Evolutionary conservation across 805 yeast species (phyloP).

Genomic region (Candida sanyiensis): DNA sequence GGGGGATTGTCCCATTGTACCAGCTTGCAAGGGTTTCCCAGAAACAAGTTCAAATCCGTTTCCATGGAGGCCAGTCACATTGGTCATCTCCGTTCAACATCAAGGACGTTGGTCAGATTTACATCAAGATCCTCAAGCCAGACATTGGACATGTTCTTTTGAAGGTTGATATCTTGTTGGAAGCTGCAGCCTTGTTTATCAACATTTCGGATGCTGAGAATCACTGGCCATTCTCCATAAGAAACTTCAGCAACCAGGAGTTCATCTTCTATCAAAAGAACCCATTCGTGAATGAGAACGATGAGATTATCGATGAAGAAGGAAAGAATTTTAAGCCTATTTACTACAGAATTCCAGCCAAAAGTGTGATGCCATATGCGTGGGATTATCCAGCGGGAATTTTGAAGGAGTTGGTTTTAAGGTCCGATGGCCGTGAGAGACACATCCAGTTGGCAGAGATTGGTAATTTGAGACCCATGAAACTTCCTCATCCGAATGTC

Average conservation of each 20-base stretch:
- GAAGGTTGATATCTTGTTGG: constrained; percentile 70
- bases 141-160: constrained; percentile 64
- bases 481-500: constrained; percentile 47
- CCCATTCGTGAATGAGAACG: constrained; percentile 62
- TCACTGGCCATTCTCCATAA: constrained; percentile 88
- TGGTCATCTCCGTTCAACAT: constrained; percentile 90
- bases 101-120: constrained; percentile 77
- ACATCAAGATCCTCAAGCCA: constrained; percentile 60
- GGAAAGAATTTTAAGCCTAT: constrained; percentile 68
- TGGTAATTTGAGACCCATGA: constrained; percentile 85
- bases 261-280: constrained; percentile 83
- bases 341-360: constrained; percentile 75
- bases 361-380: constrained; percentile 95
- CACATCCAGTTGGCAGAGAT: constrained; percentile 85
- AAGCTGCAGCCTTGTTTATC: constrained; percentile 75
- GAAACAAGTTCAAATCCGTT: constrained; percentile 58
- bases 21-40: constrained; percentile 49
- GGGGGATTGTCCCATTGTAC: constrained; percentile 52
- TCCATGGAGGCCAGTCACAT: constrained; percentile 47
- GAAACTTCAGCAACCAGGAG: constrained; percentile 86
- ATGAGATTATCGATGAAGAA: constrained; percentile 45
- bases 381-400: constrained; percentile 96
- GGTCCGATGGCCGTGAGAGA: constrained; percentile 69
- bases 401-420: constrained; percentile 70
- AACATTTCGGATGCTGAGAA: constrained; percentile 66